phyloP scores from a whole-genome alignment of 805 yeast species.

The Limtongia smithiae region DNA sequence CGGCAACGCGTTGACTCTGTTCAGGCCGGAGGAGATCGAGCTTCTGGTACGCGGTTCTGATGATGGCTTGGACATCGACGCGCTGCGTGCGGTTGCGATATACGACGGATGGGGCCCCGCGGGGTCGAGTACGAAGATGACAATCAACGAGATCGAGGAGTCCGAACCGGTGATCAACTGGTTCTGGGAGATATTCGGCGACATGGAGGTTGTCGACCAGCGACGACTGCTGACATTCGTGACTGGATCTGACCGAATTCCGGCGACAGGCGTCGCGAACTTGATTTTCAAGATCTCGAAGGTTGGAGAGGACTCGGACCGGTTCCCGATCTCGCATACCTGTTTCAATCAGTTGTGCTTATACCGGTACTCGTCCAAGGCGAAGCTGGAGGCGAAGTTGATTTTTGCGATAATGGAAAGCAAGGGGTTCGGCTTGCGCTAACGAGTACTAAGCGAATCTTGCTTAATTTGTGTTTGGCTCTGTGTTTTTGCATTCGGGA shows the following conservation, averaged over 20 bases:
- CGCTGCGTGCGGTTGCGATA: slow-evolving; percentile 66
- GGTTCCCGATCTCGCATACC: slow-evolving; percentile 85
- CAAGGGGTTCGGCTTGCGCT: slow-evolving; percentile 81
- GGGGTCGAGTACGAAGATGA: slow-evolving; percentile 3
- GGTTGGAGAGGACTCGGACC: slow-evolving; percentile 45
- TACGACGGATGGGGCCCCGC: slow-evolving; percentile 59
- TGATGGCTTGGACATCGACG: slow-evolving; percentile 63
- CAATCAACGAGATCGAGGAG: slow-evolving; percentile 32
- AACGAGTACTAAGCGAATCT: neutral
- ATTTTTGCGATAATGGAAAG: slow-evolving; percentile 70
- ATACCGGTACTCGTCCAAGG: slow-evolving; percentile 56
- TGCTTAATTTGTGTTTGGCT: no score
- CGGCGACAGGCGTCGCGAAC: slow-evolving; percentile 85
- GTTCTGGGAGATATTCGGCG: slow-evolving; percentile 82
- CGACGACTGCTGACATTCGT: slow-evolving; percentile 67
- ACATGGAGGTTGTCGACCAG: slow-evolving; percentile 48
- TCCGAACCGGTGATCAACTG: slow-evolving; percentile 52
- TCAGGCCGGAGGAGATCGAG: slow-evolving; percentile 79
- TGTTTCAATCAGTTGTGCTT: slow-evolving; percentile 88
- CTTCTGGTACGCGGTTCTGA: slow-evolving; percentile 72
- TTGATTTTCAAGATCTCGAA: slow-evolving; percentile 68
- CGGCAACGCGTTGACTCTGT: slow-evolving; percentile 73
- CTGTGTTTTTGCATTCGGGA: no score
- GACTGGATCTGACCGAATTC: slow-evolving; percentile 88
- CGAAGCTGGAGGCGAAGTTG: slow-evolving; percentile 57